Evolutionary conservation across 1,284 basidiomycete genomes (phyloP).

Genomic region (Pseudozyma pruni): DNA sequence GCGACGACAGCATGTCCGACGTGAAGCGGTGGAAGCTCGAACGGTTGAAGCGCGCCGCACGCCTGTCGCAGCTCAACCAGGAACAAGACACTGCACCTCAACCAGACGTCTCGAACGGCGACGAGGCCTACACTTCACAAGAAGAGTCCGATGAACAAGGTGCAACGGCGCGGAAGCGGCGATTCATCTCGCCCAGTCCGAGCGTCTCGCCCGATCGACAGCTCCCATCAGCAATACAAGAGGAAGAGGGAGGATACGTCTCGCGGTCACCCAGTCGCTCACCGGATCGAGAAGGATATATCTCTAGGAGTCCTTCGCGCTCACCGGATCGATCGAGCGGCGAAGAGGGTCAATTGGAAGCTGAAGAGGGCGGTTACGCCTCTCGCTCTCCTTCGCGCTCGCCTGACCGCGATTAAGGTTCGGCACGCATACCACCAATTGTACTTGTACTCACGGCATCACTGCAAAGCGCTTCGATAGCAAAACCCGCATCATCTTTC

Average conservation of each 20-base stretch:
- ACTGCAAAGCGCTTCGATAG: background rate
- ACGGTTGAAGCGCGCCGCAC: slow-evolving; percentile 11
- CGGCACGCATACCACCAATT: background rate
- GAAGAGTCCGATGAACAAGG: slow-evolving; percentile 70
- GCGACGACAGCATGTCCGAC: slow-evolving; percentile 27
- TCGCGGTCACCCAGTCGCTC: slow-evolving; percentile 13
- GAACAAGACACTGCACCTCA: background rate
- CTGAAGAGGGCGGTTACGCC: slow-evolving; percentile 1
- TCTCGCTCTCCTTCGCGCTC: slow-evolving; percentile 36
- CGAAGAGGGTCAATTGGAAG: background rate
- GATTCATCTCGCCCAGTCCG: slow-evolving; percentile 22
- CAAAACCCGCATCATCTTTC: background rate
- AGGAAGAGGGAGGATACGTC: slow-evolving; percentile 18
- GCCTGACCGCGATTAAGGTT: slow-evolving; percentile 37
- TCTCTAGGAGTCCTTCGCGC: slow-evolving; percentile 17
- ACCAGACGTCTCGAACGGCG: background rate
- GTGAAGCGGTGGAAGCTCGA: slow-evolving; percentile 32
- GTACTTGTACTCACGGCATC: slow-evolving; percentile 9
- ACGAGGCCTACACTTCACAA: slow-evolving; percentile 48
- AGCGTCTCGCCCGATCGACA: slow-evolving; percentile 35
- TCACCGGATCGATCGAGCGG: slow-evolving; percentile 16
- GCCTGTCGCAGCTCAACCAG: background rate
- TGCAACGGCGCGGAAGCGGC: background rate
- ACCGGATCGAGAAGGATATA: slow-evolving; percentile 7
- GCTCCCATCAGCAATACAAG: slow-evolving; percentile 28